Evolutionary conservation across 768 basidiomycete species (phyloP), one percentile per base, ranked within the genome.

Genomic region (Piloderma croceum): DNA sequence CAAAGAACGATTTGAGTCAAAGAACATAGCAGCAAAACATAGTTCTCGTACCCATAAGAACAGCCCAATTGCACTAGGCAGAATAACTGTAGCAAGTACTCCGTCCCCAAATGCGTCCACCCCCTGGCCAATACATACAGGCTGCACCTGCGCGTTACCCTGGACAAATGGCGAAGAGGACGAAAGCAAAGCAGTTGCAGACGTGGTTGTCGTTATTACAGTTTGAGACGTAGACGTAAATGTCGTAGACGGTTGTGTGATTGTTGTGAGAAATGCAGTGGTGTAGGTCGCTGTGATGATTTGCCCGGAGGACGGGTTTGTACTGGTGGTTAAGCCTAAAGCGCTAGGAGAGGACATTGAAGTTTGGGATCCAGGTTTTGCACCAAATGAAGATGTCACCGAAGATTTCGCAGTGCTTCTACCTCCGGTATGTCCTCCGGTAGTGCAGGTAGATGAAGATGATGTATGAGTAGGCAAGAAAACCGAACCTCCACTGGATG

Each of bases 61-160:
- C n/a, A 84, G 54, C 7, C 84, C 84, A 39, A 81, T 57, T 9
- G 64, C 59, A 45, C 70, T 74, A n/a, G 78, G 73, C 21, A 84
- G 49, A 34, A 83, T 58, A 24, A 81, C 52, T 6, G 76, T 68
- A 12, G 79, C 69, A 12, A 88, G 51, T 5, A 86, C 53, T 10
- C 85, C 85, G 45, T 74, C 65, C 6, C 79, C 70, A 12, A 74
- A 70, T 20, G 76, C 67, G 58, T 88, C 85, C 21, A 84, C 44
- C 3, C 81, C 81, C 20, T 73, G 49, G 24, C 85, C 85, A 38
- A 79, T 68, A 56, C 85, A 88, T 3, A 82, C 62, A 12, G 69
- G 55, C 19, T 58, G 43, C n/a, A 52, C 46, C 15, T 50, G 52
- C 4, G 50, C 27, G 24, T 11, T 15, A 23, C 36, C 31, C n/a